Conservation (phyloP, 257 asterid genomes). For the Fraxinus pennsylvanica region DNA sequence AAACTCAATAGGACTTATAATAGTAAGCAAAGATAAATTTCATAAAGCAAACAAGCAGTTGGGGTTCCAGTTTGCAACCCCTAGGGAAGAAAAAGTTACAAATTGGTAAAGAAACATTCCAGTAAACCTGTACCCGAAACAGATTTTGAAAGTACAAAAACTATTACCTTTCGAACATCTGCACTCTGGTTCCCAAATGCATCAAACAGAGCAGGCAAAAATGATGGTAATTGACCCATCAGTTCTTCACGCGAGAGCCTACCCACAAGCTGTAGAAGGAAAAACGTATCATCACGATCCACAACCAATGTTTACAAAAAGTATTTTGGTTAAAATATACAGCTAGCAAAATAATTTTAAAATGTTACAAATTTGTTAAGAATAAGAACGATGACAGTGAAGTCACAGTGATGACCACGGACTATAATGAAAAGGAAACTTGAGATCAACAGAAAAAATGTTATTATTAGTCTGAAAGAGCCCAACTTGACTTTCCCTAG, state of each 20-base stretch:
- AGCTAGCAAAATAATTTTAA: not conserved
- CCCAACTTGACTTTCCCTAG: not conserved
- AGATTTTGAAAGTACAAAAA: not conserved
- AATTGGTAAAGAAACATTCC: not conserved
- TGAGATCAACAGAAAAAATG: not conserved
- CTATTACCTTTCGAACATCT: conserved; percentile 91
- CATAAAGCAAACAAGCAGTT: not conserved
- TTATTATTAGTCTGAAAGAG: not conserved
- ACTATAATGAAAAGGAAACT: conserved; percentile 3
- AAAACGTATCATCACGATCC: conserved; percentile 21
- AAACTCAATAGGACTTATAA: not conserved
- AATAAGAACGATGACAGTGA: not conserved
- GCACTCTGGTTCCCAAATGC: conserved; percentile 99
- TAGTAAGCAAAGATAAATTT: not conserved
- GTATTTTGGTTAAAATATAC: conserved; percentile 4
- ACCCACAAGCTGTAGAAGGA: conserved; percentile 75
- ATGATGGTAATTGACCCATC: conserved; percentile 79
- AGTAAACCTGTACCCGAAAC: not conserved
- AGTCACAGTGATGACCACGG: not conserved
- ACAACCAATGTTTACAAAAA: conserved; percentile 8
- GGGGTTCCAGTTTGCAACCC: no score
- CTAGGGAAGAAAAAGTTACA: not conserved
- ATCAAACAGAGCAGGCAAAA: conserved; percentile 94
- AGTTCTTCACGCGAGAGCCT: conserved; percentile 92
- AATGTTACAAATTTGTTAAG: not conserved